Evolutionary conservation across 2,329 filamentous ascomycete species (phyloP).

Genomic region (Teratosphaeria nubilosa): DNA sequence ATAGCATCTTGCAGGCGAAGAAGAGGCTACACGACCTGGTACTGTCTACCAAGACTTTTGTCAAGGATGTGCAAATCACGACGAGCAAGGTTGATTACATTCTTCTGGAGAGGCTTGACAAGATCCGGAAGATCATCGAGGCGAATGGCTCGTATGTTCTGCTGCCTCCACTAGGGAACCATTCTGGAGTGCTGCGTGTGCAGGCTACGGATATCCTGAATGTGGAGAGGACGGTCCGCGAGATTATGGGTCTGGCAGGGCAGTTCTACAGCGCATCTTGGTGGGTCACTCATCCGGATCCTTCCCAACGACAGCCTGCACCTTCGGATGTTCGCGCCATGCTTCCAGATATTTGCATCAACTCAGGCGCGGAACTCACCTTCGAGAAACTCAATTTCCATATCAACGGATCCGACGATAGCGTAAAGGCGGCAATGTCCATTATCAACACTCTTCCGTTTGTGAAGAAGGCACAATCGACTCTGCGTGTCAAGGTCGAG

Average conservation of each 20-base stretch:
- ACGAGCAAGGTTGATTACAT: conserved; percentile 93
- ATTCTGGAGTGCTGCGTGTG: conserved; percentile 74
- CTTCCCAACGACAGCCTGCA: conserved; percentile 50
- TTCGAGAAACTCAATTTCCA: conserved; percentile 93
- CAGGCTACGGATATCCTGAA: conserved; percentile 90
- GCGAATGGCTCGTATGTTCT: conserved; percentile 91
- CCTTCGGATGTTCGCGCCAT: conserved; percentile 72
- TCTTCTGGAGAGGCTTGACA: conserved; percentile 80
- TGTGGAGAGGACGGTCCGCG: conserved; percentile 86
- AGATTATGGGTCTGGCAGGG: conserved; percentile 89
- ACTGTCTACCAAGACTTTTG: conserved; percentile 59
- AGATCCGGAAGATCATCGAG: conserved; percentile 96
- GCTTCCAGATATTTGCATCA: conserved; percentile 90
- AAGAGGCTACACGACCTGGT: conserved; percentile 82
- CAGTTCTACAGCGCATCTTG: conserved; percentile 97
- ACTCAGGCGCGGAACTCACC: conserved; percentile 86
- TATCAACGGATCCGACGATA: conserved; percentile 90
- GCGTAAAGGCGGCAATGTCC: conserved; percentile 87
- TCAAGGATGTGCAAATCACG: conserved; percentile 86
- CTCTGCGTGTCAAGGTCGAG: conserved; percentile 96
- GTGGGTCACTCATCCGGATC: conserved; percentile 77
- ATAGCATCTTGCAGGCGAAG: conserved; percentile 81
- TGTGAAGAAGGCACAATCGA: conserved; percentile 75
- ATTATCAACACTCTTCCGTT: conserved; percentile 89
- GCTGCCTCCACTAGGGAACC: conserved; percentile 77